Percentiles rank a stretch among this genome's conserved stretches.
Conservation (phyloP, 495 filamentous ascomycete genomes). For the Aspergillus saccharolyticus region DNA sequence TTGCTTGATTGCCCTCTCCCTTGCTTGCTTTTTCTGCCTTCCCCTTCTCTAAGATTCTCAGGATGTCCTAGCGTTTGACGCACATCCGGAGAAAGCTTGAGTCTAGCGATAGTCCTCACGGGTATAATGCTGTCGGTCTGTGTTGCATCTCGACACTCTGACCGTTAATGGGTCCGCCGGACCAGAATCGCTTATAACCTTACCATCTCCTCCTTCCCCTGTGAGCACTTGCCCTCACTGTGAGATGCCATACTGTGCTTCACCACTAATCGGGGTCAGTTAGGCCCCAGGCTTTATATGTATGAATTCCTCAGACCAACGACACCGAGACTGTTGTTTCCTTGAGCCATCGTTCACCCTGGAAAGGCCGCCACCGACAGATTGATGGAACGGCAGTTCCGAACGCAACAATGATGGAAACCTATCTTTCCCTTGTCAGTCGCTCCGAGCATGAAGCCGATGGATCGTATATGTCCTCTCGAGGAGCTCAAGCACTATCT, state of each 20-base stretch:
- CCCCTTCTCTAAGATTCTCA: conserved; percentile 22
- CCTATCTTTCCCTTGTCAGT: conserved; percentile 12
- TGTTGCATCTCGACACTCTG: conserved; percentile 5
- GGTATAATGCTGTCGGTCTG: conserved; percentile 1
- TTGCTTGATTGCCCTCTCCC: conserved; percentile 19
- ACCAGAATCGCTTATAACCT: conserved; percentile 10
- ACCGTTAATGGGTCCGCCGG: conserved; percentile 10
- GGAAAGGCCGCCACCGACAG: neutral
- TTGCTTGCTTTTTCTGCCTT: conserved; percentile 18
- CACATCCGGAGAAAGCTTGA: conserved; percentile 23
- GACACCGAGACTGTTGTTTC: neutral
- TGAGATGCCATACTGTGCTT: conserved; percentile 1
- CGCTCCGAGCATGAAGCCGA: conserved; percentile 15
- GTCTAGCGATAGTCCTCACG: conserved; percentile 19
- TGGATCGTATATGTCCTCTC: conserved; percentile 19
- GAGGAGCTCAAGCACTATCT: conserved; percentile 27
- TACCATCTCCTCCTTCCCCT: conserved; percentile 9
- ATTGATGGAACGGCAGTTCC: neutral
- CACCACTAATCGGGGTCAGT: conserved; percentile 3
- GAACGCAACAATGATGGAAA: conserved; percentile 18
- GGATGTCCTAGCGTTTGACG: conserved; percentile 19
- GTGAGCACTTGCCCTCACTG: neutral
- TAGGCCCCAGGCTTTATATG: conserved; percentile 5
- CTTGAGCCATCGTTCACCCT: neutral
- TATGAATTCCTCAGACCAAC: neutral